Evolutionary conservation across 345 rosid species (phyloP).

Genomic region (Salix purpurea): DNA sequence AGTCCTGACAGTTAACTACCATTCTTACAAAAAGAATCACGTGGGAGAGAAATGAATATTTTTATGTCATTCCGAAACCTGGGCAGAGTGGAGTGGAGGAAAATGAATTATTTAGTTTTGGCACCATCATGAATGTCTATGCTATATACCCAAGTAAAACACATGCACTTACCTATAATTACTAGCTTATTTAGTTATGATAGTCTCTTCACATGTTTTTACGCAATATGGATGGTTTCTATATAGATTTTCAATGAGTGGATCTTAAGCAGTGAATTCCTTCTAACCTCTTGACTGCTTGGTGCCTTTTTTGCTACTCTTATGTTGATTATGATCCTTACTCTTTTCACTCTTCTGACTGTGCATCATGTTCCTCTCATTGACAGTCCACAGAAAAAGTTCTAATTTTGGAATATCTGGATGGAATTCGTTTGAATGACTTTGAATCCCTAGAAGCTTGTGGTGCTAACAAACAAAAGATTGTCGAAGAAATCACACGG

Average conservation of each 20-base stretch:
- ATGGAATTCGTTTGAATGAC: conserved; percentile 93
- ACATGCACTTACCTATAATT: neutral
- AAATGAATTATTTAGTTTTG: neutral
- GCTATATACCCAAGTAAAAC: neutral
- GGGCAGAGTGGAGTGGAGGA: neutral
- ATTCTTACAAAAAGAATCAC: neutral
- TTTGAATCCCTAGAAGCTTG: conserved; percentile 57
- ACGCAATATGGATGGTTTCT: neutral
- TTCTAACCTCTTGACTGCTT: neutral
- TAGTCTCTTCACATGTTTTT: neutral
- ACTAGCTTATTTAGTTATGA: neutral
- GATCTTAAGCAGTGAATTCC: neutral
- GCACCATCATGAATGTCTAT: neutral
- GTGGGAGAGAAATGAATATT: neutral
- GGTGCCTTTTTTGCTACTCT: neutral
- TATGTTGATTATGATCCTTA: neutral
- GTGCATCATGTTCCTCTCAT: conserved; percentile 12
- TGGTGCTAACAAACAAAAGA: conserved; percentile 73
- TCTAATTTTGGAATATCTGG: conserved; percentile 90
- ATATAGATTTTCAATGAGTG: neutral
- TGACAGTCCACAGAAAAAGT: conserved; percentile 82
- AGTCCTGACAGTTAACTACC: neutral
- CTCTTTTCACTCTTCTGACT: conserved; percentile 5
- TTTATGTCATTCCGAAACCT: neutral
- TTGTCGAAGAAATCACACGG: conserved; percentile 93